Evolutionary conservation across 257 asterid genomes (phyloP).

Genomic region (Solanum dulcamara): DNA sequence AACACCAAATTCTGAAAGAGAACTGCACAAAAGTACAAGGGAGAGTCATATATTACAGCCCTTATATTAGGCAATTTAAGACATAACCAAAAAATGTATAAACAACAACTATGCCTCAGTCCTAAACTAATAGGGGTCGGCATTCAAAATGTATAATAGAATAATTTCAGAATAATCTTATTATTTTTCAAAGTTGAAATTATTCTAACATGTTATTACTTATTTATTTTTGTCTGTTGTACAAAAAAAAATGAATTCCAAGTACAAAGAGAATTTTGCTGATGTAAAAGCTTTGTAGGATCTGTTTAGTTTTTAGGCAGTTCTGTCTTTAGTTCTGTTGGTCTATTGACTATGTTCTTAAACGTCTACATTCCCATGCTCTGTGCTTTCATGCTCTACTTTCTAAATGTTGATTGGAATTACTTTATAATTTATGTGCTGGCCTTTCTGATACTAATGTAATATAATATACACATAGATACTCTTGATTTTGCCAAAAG

Average conservation of each 20-base stretch:
- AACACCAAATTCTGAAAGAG: slow-evolving; percentile 90
- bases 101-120: background rate
- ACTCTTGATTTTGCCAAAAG: background rate
- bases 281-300: background rate
- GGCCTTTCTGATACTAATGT: background rate
- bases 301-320: background rate
- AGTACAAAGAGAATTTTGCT: background rate
- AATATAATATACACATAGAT: background rate
- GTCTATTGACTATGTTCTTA: background rate
- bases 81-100: background rate
- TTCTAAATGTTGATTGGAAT: background rate
- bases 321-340: background rate
- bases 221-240: background rate
- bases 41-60: background rate
- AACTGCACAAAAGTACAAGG: slow-evolving; percentile 33
- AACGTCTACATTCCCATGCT: background rate
- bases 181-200: background rate
- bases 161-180: background rate
- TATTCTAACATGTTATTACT: background rate
- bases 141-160: background rate
- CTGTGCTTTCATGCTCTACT: background rate
- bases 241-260: background rate
- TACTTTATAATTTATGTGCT: background rate
- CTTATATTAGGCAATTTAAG: background rate
- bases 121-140: background rate